Percentiles rank a stretch among this genome's conserved stretches.
These are phyloP conservation scores for Posidonia australis DNA, from an alignment of 106 monocot genomes.

Conservation along the genomic window DNA sequence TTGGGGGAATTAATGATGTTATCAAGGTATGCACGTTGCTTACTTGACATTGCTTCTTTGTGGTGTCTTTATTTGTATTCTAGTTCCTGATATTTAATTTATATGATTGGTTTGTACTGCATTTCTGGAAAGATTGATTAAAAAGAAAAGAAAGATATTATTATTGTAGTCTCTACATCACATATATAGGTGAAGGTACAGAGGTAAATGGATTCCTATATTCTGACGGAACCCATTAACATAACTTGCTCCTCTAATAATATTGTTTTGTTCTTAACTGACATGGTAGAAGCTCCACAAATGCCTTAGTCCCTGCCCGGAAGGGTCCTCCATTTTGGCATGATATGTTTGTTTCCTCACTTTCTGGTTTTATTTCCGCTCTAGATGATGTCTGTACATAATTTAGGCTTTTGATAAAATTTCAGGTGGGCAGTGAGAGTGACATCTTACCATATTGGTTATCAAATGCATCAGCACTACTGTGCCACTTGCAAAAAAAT, in stretches of 20 bases:
- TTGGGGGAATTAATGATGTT: conserved; percentile 53
- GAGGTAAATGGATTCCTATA: too few species aligned
- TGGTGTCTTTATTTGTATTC: not conserved
- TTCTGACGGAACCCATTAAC: too few species aligned
- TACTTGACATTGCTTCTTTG: not conserved
- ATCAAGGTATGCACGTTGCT: conserved; percentile 39
- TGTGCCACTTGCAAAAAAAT: conserved; percentile 89
- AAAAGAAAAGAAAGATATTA: too few species aligned
- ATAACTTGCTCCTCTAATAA: too few species aligned
- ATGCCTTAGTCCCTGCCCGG: too few species aligned
- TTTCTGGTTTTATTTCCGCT: not conserved
- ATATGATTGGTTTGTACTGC: too few species aligned
- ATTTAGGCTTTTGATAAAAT: not conserved
- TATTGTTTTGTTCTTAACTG: too few species aligned
- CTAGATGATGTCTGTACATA: not conserved
- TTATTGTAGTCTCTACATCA: too few species aligned
- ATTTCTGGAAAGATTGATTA: too few species aligned
- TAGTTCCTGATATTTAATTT: too few species aligned
- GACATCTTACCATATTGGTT: conserved; percentile 84
- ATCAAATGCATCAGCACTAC: conserved; percentile 76
- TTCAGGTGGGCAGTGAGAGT: conserved; percentile 47
- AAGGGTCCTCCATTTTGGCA: too few species aligned
- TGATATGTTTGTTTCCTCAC: not conserved
- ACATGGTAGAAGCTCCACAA: not conserved
- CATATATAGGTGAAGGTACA: too few species aligned